Conservation (phyloP, 257 asterid genomes). For the Solanum microdontum region DNA sequence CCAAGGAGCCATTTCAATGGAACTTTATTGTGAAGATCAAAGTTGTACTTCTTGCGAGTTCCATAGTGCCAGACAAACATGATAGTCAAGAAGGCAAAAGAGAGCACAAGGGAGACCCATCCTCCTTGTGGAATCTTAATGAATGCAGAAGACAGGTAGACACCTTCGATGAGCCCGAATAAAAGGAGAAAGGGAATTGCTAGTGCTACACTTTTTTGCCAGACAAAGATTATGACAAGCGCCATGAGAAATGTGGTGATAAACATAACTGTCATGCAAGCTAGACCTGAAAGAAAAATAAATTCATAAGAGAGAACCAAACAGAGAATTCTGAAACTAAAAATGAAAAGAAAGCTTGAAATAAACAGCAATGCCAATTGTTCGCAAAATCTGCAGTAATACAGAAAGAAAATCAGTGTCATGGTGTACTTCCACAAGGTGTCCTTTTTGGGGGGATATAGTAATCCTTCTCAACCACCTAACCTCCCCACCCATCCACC, state of each 20-base stretch:
- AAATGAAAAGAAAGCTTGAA: not conserved
- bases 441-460: not conserved
- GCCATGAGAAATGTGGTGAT: constrained; percentile 90
- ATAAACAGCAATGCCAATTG: not conserved
- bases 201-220: constrained; percentile 49
- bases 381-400: not conserved
- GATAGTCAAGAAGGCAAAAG: constrained; percentile 52
- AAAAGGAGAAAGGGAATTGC: constrained; percentile 52
- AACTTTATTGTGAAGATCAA: constrained; percentile 83
- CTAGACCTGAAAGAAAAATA: constrained; percentile 54
- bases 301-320: not conserved
- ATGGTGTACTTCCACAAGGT: not conserved
- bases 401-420: not conserved
- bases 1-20: constrained; percentile 85
- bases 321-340: not conserved
- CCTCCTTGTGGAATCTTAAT: constrained; percentile 86
- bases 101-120: constrained; percentile 74
- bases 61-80: constrained; percentile 97
- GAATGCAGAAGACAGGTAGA: constrained; percentile 49
- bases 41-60: constrained; percentile 80
- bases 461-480: not conserved
- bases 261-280: constrained; percentile 92
- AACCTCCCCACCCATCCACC: not conserved
- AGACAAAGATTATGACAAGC: constrained; percentile 68
- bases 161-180: constrained; percentile 61